Evolutionary conservation across 805 yeast species (phyloP).

Genomic region (Metschnikowia chrysomelidarum): DNA sequence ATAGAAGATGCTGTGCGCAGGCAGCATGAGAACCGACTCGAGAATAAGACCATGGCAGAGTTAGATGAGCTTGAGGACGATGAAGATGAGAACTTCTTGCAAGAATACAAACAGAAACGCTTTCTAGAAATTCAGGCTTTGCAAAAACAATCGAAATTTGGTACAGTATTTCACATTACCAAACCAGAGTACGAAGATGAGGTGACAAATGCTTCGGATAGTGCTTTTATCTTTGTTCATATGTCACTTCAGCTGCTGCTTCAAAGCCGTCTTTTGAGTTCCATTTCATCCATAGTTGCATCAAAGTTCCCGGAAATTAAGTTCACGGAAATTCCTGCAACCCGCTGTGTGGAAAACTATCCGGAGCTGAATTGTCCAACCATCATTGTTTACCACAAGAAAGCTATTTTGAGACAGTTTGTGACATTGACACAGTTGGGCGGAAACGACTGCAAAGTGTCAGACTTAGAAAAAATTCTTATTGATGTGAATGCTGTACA

Average conservation of each 20-base stretch:
- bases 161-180: conserved; percentile 71
- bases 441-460: conserved; percentile 69
- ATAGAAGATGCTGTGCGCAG: conserved; percentile 74
- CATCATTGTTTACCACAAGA: conserved; percentile 72
- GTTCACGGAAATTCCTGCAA: conserved; percentile 88
- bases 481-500: conserved; percentile 66
- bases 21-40: conserved; percentile 83
- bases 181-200: conserved; percentile 87
- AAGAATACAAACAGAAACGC: conserved; percentile 72
- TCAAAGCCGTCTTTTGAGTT: conserved; percentile 70
- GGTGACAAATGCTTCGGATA: conserved; percentile 76
- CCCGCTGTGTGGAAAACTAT: conserved; percentile 87
- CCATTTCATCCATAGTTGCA: conserved; percentile 59
- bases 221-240: conserved; percentile 69
- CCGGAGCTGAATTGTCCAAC: conserved; percentile 94
- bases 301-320: conserved; percentile 74
- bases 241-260: conserved; percentile 64
- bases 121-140: conserved; percentile 68
- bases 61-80: conserved; percentile 87
- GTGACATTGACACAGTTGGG: conserved; percentile 81
- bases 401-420: conserved; percentile 74
- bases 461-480: conserved; percentile 72
- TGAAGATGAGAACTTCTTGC: conserved; percentile 88
- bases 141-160: conserved; percentile 60
- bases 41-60: conserved; percentile 73